Percentiles rank a stretch among this genome's conserved stretches.
phyloP scores from a whole-genome alignment of 495 filamentous ascomycete species.

The Penicillium pancosmium region DNA sequence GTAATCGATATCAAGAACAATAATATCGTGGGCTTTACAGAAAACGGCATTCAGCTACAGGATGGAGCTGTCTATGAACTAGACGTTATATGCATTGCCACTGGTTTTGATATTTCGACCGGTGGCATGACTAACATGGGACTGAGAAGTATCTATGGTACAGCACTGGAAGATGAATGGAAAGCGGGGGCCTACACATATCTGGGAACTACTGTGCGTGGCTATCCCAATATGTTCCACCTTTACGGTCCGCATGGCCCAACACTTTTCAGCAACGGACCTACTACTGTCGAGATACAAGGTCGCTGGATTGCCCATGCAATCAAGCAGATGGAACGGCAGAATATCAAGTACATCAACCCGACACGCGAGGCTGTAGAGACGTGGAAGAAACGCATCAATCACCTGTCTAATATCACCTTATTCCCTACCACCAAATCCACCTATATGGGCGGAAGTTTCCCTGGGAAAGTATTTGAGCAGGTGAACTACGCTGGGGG shows the following conservation, averaged over 20 bases:
- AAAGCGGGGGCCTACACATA: slow-evolving; percentile 47
- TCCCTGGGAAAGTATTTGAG: slow-evolving; percentile 48
- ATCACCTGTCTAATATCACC: slow-evolving; percentile 41
- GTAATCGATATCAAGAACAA: slow-evolving; percentile 54
- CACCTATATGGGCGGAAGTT: slow-evolving; percentile 38
- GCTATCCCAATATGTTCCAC: slow-evolving; percentile 59
- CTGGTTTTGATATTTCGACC: slow-evolving; percentile 56
- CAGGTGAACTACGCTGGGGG: slow-evolving; percentile 39
- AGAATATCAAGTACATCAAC: slow-evolving; percentile 46
- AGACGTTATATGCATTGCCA: slow-evolving; percentile 56
- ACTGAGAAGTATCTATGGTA: slow-evolving; percentile 41
- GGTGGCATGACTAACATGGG: slow-evolving; percentile 52
- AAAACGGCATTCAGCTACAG: slow-evolving; percentile 43
- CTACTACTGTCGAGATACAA: slow-evolving; percentile 50
- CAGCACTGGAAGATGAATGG: slow-evolving; percentile 48
- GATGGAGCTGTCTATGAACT: slow-evolving; percentile 46
- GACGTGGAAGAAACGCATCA: slow-evolving; percentile 44
- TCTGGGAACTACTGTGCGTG: slow-evolving; percentile 49
- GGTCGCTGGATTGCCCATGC: slow-evolving; percentile 53
- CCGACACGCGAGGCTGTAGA: slow-evolving; percentile 48
- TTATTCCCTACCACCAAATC: slow-evolving; percentile 45
- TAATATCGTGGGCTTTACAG: slow-evolving; percentile 48
- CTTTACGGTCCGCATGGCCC: slow-evolving; percentile 49
- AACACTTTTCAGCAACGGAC: slow-evolving; percentile 54
- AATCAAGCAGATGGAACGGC: slow-evolving; percentile 42